These are phyloP conservation scores for Cytospora mali DNA, from an alignment of 2,329 filamentous ascomycete species.

Conservation along the genomic window DNA sequence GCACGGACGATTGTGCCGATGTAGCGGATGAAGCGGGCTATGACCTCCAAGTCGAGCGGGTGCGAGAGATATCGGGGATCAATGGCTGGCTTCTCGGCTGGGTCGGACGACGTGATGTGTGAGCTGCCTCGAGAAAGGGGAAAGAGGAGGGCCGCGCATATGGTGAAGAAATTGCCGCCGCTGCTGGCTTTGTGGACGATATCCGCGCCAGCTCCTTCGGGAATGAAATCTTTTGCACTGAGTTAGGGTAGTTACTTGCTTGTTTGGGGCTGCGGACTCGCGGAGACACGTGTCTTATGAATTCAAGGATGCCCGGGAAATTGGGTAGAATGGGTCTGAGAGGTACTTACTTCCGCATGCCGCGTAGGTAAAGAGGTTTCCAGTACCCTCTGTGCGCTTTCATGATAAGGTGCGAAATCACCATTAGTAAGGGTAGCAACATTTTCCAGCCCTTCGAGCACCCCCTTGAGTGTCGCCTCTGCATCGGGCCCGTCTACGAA, in stretches of 20 bases:
- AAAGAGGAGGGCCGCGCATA: conserved; percentile 60
- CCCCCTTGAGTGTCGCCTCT: not conserved
- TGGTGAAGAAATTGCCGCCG: conserved; percentile 53
- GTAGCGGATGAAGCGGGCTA: conserved; percentile 45
- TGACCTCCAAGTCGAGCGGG: conserved; percentile 56
- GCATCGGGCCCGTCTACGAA: not conserved
- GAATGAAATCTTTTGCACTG: no score
- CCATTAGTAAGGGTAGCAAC: not conserved
- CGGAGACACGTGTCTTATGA: no score
- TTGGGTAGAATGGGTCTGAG: no score
- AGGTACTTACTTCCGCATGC: no score
- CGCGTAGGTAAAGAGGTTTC: conserved; percentile 28
- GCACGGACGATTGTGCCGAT: conserved; percentile 34
- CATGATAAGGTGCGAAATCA: not conserved
- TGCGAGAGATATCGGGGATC: conserved; percentile 58
- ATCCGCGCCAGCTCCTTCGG: no score
- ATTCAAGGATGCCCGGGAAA: no score
- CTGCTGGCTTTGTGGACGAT: conserved; percentile 27
- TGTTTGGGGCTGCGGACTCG: no score
- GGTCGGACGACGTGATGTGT: conserved; percentile 52
- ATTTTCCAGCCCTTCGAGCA: not conserved
- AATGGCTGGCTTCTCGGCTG: conserved; percentile 49
- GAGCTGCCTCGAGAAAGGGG: conserved; percentile 60
- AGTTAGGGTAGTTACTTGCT: no score
- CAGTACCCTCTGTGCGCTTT: conserved; percentile 13